These are phyloP conservation scores for Fistulifera solaris DNA, from an alignment of 108 stramenopile species.

Conservation along the genomic window DNA sequence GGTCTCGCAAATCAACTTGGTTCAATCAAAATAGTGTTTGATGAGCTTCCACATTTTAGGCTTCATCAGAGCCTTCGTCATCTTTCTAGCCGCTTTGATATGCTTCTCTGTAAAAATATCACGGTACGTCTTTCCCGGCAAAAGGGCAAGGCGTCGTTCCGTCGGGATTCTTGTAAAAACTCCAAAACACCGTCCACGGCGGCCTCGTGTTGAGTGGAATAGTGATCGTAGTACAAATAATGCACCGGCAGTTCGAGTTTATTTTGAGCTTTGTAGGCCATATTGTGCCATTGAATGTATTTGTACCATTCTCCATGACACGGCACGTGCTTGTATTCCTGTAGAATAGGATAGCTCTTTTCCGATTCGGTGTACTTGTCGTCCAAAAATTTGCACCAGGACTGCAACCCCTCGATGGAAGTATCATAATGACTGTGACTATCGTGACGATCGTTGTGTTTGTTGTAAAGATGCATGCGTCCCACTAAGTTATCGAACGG, in stretches of 20 bases:
- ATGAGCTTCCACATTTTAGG: constrained; percentile 2
- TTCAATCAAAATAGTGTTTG: constrained; percentile 2
- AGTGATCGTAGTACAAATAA: constrained; percentile 8
- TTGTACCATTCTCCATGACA: constrained; percentile 41
- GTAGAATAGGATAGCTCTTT: constrained; percentile 3
- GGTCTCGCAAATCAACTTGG: too few species aligned
- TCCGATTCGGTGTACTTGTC: constrained; percentile 8
- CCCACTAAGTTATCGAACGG: constrained; percentile 59
- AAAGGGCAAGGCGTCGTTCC: neutral
- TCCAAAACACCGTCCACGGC: neutral
- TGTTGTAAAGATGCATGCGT: constrained; percentile 29
- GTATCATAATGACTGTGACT: constrained; percentile 5
- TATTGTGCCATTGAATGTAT: constrained; percentile 65
- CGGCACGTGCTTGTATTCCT: constrained; percentile 6
- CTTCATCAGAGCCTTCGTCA: neutral
- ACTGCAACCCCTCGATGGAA: constrained; percentile 3
- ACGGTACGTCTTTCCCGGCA: neutral
- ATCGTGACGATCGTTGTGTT: constrained; percentile 3
- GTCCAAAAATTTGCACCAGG: constrained; percentile 19
- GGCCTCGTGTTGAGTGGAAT: neutral
- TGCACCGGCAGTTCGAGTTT: constrained; percentile 1
- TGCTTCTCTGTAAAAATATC: neutral
- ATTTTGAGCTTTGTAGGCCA: constrained; percentile 18
- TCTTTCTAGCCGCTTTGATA: neutral
- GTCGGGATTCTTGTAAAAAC: neutral